Evolutionary conservation across 257 asterid species (phyloP).

Genomic region (Scutellaria galericulata): DNA sequence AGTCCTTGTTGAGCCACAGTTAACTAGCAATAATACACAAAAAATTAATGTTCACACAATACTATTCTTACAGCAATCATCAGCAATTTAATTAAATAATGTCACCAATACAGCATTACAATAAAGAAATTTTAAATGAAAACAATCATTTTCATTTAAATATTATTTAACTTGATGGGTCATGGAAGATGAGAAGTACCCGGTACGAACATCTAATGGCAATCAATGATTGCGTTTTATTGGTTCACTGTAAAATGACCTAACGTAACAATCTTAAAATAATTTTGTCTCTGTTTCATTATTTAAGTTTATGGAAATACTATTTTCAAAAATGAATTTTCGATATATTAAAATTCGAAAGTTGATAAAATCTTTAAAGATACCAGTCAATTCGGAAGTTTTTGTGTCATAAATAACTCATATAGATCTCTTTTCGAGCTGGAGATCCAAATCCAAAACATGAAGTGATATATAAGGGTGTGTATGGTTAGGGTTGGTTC

Average conservation of each 20-base stretch:
- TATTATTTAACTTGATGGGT: slow-evolving; percentile 16
- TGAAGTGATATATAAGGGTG: no score
- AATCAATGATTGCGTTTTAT: slow-evolving; percentile 27
- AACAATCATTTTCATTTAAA: neutral
- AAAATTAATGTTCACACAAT: neutral
- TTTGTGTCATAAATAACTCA: no score
- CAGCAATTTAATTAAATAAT: neutral
- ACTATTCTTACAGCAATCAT: neutral
- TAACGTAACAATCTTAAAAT: slow-evolving; percentile 28
- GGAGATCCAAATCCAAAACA: no score
- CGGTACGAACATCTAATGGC: slow-evolving; percentile 23
- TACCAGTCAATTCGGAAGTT: no score
- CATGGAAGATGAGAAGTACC: slow-evolving; percentile 16
- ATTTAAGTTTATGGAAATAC: neutral
- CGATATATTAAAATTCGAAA: neutral
- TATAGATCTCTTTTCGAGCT: no score
- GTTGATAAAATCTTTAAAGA: neutral
- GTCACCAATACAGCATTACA: neutral
- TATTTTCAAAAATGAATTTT: no score
- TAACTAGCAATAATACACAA: neutral
- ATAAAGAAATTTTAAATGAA: neutral
- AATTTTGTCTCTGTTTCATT: slow-evolving; percentile 24
- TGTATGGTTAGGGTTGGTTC: no score
- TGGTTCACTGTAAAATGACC: slow-evolving; percentile 29
- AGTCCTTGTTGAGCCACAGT: neutral